Conservation (phyloP, 371 early-diverging fungal species). For the Mucor mucedo region DNA sequence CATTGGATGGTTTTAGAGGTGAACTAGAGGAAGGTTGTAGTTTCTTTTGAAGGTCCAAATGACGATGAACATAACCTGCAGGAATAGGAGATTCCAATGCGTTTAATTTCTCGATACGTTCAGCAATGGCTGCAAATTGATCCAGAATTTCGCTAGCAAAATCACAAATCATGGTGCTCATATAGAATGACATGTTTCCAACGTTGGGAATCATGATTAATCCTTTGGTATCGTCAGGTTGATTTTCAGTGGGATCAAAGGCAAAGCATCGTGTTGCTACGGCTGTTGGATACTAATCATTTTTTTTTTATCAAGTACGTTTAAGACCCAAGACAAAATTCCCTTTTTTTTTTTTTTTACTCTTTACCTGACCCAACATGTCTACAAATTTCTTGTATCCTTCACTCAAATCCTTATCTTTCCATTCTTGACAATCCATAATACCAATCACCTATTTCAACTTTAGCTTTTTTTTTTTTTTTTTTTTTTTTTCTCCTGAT, state of each 20-base stretch:
- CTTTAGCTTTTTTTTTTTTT: neutral
- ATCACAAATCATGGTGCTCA: constrained; percentile 77
- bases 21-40: constrained; percentile 18
- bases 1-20: constrained; percentile 1
- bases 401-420: constrained; percentile 65
- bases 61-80: constrained; percentile 15
- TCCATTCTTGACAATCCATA: constrained; percentile 81
- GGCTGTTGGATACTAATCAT: constrained; percentile 69
- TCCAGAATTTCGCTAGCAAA: constrained; percentile 72
- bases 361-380: constrained; percentile 64
- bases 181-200: constrained; percentile 78
- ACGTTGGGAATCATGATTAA: constrained; percentile 83
- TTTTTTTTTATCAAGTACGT: neutral
- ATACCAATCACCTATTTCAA: constrained; percentile 72
- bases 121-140: constrained; percentile 48
- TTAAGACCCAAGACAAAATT: too few species aligned
- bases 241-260: constrained; percentile 79
- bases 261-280: constrained; percentile 81
- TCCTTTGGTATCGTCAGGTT: constrained; percentile 76
- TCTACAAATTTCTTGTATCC: constrained; percentile 70
- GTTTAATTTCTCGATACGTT: constrained; percentile 42
- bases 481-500: neutral
- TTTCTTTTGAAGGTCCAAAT: neutral
- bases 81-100: constrained; percentile 46
- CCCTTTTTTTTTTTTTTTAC: too few species aligned